Evolutionary conservation across 805 yeast species (phyloP), one percentile per base, ranked within the genome.

Genomic region (Groenewaldozyma salmanticensis): DNA sequence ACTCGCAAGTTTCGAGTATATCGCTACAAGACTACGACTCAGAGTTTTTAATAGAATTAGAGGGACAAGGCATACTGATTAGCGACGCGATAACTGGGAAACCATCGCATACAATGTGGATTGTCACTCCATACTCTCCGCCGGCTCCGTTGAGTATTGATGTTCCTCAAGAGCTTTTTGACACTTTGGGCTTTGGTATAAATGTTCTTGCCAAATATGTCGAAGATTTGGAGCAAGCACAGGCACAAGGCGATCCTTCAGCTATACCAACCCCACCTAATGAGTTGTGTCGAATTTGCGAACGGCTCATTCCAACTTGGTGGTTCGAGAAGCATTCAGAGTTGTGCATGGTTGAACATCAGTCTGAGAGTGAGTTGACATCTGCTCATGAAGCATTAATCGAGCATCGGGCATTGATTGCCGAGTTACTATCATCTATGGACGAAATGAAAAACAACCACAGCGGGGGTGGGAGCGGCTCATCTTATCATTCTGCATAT

Each of bases 311-410:
- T n/a, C 96, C 95, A 3, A 82, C 87, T 3, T 92, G 98, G 98
- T 92, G 94, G 81, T 67, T 92, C 31, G 98, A 90, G 52, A 72
- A 79, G 38, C 99, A 92, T 61, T 80, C 90, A 1, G 92, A 87
- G 54, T 64, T 83, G 36, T 92, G 99, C 53, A 67, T 83, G 21
- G 73, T 84, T 27, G 96, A 88, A 58, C 95, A 87, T 61, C 73
- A 78, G 52, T 74, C 82, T 7, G 87, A 79, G 53, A 87, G 86
- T 50, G 78, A 79, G 27, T 75, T 90, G 6, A 84, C 81, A 53
- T 51, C 69, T 27, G 66, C 78, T 35, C 95, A 90, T 49, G 97
- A 92, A 50, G 67, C 71, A 16, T 65, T 90, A 2, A 62, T 72
- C 2, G 96, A 88, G 40, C 95, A 85, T 42, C 68, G 72, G 20